phyloP scores from a whole-genome alignment of 108 stramenopile genomes.

The Fragilaria crotonensis region DNA sequence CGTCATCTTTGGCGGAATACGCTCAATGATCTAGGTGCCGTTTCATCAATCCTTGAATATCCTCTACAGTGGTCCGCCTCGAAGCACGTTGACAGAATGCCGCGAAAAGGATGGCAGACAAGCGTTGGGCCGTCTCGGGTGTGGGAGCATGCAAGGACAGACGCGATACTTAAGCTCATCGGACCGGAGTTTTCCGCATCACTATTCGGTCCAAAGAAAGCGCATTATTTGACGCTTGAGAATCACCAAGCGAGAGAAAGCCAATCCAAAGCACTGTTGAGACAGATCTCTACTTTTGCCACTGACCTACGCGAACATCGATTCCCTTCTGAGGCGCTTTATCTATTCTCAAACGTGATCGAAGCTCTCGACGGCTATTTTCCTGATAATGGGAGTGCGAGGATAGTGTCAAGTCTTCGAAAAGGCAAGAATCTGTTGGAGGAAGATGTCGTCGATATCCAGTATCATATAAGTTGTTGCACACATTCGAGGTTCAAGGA shows the following conservation, averaged over 20 bases:
- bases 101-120: not conserved
- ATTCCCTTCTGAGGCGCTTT: conserved; percentile 2
- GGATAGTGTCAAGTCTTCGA: conserved; percentile 1
- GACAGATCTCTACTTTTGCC: conserved; percentile 21
- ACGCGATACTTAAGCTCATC: conserved; percentile 16
- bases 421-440: not conserved
- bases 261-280: conserved; percentile 46
- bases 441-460: conserved; percentile 4
- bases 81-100: not conserved
- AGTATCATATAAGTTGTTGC: conserved; percentile 16
- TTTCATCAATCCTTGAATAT: conserved; percentile 30
- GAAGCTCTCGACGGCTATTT: not conserved
- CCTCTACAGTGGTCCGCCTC: conserved; percentile 50
- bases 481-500: conserved; percentile 6
- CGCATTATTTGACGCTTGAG: conserved; percentile 57
- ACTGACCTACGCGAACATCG: not conserved
- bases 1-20: conserved; percentile 55
- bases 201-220: not conserved
- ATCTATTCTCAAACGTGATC: conserved; percentile 5
- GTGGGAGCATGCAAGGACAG: conserved; percentile 14
- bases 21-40: conserved; percentile 38
- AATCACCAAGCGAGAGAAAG: conserved; percentile 48
- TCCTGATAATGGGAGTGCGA: not conserved
- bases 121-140: conserved; percentile 13
- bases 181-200: conserved; percentile 16